Percentiles rank a stretch among this genome's conserved stretches.
Conservation (phyloP, 164 flowering plant genomes). For the Malania oleifera region DNA sequence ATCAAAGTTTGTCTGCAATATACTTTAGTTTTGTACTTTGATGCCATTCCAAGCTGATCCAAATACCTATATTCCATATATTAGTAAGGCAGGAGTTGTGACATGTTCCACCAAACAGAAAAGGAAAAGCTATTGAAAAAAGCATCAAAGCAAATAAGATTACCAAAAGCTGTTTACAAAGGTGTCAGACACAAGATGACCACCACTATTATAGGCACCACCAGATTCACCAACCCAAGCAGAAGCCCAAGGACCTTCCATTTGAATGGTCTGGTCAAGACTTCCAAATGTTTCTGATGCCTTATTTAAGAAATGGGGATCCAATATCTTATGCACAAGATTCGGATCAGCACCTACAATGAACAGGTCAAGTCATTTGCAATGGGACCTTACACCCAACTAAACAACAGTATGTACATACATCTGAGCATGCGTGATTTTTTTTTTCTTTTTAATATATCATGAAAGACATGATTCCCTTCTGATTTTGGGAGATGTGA, state of each 20-base stretch:
- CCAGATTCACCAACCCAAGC: constrained; percentile 99
- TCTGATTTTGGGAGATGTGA: no score
- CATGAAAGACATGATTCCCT: no score
- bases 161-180: constrained; percentile 85
- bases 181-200: constrained; percentile 58
- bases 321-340: constrained; percentile 50
- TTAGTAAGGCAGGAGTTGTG: background rate
- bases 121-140: background rate
- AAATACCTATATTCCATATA: constrained; percentile 52
- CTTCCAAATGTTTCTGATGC: constrained; percentile 35
- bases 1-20: constrained; percentile 84
- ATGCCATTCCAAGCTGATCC: constrained; percentile 93
- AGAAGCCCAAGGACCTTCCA: constrained; percentile 66
- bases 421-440: no score
- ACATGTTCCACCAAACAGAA: background rate
- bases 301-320: constrained; percentile 41
- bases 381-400: no score
- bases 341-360: constrained; percentile 58
- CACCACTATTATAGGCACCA: constrained; percentile 93
- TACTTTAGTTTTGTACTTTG: constrained; percentile 67
- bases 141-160: constrained; percentile 7
- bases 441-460: no score
- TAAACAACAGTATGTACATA: no score
- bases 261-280: constrained; percentile 34
- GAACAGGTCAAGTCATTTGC: no score